Evolutionary conservation across 208 protist genomes (phyloP), one percentile per base, ranked within the genome.

Genomic region (Crithidia acanthocephali): DNA sequence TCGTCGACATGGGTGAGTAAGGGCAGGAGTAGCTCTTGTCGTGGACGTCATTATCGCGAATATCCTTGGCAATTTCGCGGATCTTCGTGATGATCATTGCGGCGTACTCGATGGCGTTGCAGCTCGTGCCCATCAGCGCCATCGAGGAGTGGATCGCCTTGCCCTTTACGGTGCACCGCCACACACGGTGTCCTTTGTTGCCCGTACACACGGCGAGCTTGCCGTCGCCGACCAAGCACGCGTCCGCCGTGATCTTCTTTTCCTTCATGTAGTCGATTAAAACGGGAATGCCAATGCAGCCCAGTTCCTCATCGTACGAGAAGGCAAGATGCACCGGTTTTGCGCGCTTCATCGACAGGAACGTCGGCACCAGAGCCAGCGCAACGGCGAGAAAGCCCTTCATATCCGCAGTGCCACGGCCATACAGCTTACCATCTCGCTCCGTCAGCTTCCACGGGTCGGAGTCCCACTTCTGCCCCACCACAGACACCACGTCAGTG

Each of bases 401-500:
- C 86, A 87, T 87, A 61, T 89, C 80, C 25, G 76, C 79, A 9
- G 79, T 73, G 35, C 86, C 86, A 20, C 81, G 81, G 4, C 86
- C 79, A 63, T 88, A 87, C 42, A 84, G 70, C 60, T 80, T 86
- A 27, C 81, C 78, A 33, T 83, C 74, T 48, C 51, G 65, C 55
- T 89, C 86, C 16, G 76, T 80, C 70, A 89, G 70, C 27, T n/a
- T 67, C 45, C 85, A 92, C 8, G 84, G 44, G 18, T 48, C 44
- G 44, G 44, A 48, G 44, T 48, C 44, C 44, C 44, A 48, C 44
- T 48, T 48, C 44, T 53, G 56, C 7, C 56, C 56, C 33, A 61
- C 62, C 58, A 88, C 82, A n/a, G 87, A 73, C 35, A 89, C 83
- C 45, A 92, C 83, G 47, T 92, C 83, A 13, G 73, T 87, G 71